phyloP scores from a whole-genome alignment of 2,329 filamentous ascomycete genomes.

The Hymenoscyphus salicellus region DNA sequence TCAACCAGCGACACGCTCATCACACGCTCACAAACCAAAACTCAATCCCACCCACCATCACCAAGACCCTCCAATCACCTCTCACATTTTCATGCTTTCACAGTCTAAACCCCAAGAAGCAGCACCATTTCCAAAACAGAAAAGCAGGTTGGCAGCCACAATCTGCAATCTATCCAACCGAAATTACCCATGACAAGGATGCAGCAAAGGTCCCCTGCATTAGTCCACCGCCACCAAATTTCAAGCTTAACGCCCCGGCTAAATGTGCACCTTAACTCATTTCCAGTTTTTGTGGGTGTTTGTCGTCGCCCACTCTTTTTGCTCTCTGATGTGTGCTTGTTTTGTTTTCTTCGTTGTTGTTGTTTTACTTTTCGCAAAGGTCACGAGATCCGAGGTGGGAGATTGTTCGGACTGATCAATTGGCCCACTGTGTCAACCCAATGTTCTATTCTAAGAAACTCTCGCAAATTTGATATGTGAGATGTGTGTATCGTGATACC shows the following conservation, averaged over 20 bases:
- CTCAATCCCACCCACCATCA: neutral
- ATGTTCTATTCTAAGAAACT: no score
- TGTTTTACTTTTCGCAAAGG: no score
- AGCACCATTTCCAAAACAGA: neutral
- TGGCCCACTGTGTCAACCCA: no score
- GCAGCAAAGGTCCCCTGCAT: neutral
- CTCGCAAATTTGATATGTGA: no score
- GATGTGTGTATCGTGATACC: no score
- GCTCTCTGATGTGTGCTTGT: neutral
- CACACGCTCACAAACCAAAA: neutral
- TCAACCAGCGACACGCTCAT: neutral
- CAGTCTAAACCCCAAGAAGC: constrained; percentile 1
- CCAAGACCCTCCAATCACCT: neutral
- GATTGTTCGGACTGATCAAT: no score
- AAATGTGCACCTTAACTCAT: neutral
- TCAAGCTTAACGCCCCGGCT: neutral
- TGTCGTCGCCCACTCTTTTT: neutral
- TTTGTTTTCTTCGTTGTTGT: no score
- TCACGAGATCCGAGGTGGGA: no score
- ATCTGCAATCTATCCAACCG: neutral
- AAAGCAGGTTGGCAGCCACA: neutral
- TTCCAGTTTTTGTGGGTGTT: neutral
- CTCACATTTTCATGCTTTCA: neutral
- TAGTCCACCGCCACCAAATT: neutral
- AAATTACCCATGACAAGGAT: neutral